Evolutionary conservation across 257 asterid genomes (phyloP), one percentile per base, ranked within the genome.

Genomic region (Solanum pennellii): DNA sequence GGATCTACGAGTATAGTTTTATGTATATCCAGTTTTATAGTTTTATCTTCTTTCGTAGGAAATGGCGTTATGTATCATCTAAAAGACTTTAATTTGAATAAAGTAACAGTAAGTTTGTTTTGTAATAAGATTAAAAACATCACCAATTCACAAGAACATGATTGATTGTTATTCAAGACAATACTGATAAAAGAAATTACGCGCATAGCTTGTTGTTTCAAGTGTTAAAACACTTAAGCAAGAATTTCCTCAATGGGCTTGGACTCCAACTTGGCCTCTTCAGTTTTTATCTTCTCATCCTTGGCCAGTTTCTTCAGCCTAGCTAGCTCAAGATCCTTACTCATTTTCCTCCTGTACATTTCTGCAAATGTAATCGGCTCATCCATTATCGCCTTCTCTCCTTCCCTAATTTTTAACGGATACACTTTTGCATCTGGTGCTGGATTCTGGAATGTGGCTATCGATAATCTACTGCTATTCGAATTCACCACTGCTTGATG

Each of bases 401-500:
- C 97, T 21, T 92, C 96, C 21, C 89, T 27, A 21, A 93, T 75
- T 88, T 91, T 91, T 69, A 96, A 60, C 0, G 99, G 99, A 89
- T 94, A 96, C 82, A 97, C 96, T 2, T 25, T 87, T 9, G 99
- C 99, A 5, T 94, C 91, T 1, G 95, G 95, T 0, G 96, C 94
- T 2, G 99, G 99, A 73, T 97, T 96, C 83, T 94, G 96, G 83
- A 97, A 97, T 0, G 99, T 93, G 5, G 99, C 99, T 11, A 97
- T 89, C 2, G 99, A 96, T 75, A 96, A 23, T 86, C 99, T 90
- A 90, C 95, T 94, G 86, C 73, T 21, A 77, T 91, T 91, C 0
- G 98, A 94, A 93, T 97, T 97, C 88, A 97, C 99, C 3, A 92
- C 99, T 1, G 94, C 99, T 86, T 93, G 99, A 68, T 97, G 99